Conservation (phyloP, 208 protist species). For the Leishmania aethiopica region DNA sequence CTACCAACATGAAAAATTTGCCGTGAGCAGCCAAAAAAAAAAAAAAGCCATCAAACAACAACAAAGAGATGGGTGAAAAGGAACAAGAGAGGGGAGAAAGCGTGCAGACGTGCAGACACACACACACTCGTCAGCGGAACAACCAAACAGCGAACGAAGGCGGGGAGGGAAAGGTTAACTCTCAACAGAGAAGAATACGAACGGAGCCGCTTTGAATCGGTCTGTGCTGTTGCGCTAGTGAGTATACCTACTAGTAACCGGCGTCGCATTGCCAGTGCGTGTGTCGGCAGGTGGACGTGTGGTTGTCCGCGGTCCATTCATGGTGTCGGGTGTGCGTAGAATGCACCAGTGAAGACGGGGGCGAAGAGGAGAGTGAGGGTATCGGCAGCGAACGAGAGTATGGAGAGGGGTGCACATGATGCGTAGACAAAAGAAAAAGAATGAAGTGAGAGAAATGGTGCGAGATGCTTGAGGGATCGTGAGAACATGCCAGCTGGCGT, state of each 20-base stretch:
- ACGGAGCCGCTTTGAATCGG: neutral
- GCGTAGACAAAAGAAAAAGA: neutral
- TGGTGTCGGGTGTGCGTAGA: neutral
- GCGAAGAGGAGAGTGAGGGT: neutral
- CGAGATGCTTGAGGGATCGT: neutral
- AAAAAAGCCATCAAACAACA: neutral
- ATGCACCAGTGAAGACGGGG: neutral
- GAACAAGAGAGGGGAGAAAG: constrained; percentile 7
- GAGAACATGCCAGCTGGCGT: neutral
- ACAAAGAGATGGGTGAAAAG: neutral
- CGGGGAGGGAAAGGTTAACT: neutral
- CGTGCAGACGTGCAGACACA: neutral
- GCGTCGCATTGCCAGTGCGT: neutral
- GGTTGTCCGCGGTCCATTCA: neutral
- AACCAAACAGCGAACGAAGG: neutral
- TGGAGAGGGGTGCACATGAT: neutral
- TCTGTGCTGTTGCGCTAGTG: neutral
- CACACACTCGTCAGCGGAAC: constrained; percentile 18
- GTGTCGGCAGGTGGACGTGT: neutral
- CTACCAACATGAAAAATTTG: neutral
- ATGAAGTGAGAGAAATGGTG: neutral
- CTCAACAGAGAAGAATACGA: neutral
- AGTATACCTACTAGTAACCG: neutral
- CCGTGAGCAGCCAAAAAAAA: neutral
- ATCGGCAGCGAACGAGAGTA: neutral